Conservation (phyloP, 1,139 yeast genomes). For the Entelexis paramagnoliae region DNA sequence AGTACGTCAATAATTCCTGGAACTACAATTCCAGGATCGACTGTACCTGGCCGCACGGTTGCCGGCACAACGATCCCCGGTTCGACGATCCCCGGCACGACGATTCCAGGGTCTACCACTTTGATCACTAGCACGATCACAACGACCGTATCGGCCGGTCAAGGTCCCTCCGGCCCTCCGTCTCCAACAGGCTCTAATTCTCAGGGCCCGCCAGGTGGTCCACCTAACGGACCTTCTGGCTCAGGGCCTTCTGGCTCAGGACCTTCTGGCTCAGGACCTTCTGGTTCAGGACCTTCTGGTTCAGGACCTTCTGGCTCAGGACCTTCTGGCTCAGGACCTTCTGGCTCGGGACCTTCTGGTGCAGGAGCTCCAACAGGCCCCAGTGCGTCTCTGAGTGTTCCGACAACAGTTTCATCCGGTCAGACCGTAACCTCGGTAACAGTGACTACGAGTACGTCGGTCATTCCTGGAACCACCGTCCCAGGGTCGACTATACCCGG, state of each 20-base stretch:
- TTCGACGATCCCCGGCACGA: constrained; percentile 18
- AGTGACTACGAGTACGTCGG: constrained; percentile 8
- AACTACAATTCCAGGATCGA: constrained; percentile 22
- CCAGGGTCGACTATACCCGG: constrained; percentile 14
- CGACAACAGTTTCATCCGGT: neutral
- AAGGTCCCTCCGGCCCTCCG: neutral
- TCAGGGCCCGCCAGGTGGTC: too few relatives aligned
- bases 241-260: neutral
- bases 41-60: constrained; percentile 17
- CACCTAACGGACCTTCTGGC: too few relatives aligned
- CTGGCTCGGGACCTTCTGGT: neutral
- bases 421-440: neutral
- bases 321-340: too few relatives aligned
- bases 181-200: too few relatives aligned
- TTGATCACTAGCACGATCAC: neutral
- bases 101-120: constrained; percentile 17
- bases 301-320: too few relatives aligned
- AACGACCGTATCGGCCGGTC: neutral
- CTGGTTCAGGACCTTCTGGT: too few relatives aligned
- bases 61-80: constrained; percentile 16
- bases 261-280: too few relatives aligned
- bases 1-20: constrained; percentile 13
- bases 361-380: neutral
- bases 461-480: constrained; percentile 22
- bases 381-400: neutral